phyloP scores from a whole-genome alignment of 768 basidiomycete genomes.

The Podaxis mareebaensis region DNA sequence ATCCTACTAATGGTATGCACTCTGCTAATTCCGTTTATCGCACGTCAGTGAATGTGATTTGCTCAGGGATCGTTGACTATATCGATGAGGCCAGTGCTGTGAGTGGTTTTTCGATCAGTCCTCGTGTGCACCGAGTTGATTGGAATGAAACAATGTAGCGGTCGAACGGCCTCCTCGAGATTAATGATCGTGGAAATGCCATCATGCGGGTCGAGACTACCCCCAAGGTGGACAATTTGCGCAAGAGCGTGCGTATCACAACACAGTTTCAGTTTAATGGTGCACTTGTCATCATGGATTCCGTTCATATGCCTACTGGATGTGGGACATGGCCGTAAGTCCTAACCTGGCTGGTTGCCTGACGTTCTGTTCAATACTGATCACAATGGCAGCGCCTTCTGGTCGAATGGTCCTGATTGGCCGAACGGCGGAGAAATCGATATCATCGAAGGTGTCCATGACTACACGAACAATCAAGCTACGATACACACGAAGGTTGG shows the following conservation, averaged over 20 bases:
- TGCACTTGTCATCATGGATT: constrained; percentile 77
- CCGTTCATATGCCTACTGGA: constrained; percentile 87
- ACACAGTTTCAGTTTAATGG: constrained; percentile 60
- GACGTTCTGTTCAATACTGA: constrained; percentile 2
- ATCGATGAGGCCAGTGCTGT: constrained; percentile 63
- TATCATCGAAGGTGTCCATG: constrained; percentile 81
- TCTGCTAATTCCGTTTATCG: constrained; percentile 1
- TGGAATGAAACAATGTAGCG: constrained; percentile 34
- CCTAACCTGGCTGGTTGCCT: background rate
- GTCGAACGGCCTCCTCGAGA: constrained; percentile 57
- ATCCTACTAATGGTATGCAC: constrained; percentile 72
- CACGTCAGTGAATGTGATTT: background rate
- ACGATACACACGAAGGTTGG: constrained; percentile 79
- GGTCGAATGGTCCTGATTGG: constrained; percentile 63
- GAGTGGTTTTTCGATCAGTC: constrained; percentile 26
- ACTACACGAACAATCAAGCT: constrained; percentile 80
- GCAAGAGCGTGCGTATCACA: constrained; percentile 79
- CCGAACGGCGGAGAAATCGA: constrained; percentile 75
- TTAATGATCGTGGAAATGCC: constrained; percentile 74
- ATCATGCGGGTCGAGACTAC: constrained; percentile 92
- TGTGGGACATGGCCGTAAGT: constrained; percentile 84
- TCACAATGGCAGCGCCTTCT: constrained; percentile 39
- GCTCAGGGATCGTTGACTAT: constrained; percentile 55
- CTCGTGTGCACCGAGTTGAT: background rate
- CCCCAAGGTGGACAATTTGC: constrained; percentile 59